Percentiles rank a stretch among this genome's conserved stretches.
Conservation (phyloP, 768 basidiomycete species). For the Rhizopogon vulgaris region DNA sequence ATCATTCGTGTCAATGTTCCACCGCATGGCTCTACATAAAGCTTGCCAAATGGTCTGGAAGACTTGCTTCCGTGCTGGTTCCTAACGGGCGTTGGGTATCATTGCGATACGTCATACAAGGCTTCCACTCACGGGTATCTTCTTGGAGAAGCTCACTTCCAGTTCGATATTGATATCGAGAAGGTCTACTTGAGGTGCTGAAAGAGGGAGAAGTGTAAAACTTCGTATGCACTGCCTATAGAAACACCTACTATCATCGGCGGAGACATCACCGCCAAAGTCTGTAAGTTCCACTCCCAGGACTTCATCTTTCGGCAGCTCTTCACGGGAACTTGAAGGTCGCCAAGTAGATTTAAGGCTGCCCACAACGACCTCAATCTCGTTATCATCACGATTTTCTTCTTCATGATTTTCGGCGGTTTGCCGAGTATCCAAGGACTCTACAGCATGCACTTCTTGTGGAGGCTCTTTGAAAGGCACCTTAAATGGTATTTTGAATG, state of each 20-base stretch:
- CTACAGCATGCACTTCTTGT: neutral
- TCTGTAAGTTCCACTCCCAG: neutral
- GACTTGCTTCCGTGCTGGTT: slow-evolving; percentile 26
- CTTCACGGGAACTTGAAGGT: neutral
- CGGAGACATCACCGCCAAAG: neutral
- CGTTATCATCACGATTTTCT: neutral
- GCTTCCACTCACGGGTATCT: slow-evolving; percentile 31
- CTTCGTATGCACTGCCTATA: neutral
- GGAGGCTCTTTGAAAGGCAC: slow-evolving; percentile 27
- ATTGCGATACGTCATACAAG: neutral
- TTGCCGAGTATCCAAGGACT: neutral
- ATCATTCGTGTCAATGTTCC: slow-evolving; percentile 13
- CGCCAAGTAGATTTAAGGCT: slow-evolving; percentile 9
- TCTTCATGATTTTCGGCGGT: neutral
- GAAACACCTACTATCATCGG: neutral
- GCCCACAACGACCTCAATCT: neutral
- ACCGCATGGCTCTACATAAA: slow-evolving; percentile 31
- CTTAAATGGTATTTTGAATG: slow-evolving; percentile 41
- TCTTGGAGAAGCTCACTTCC: slow-evolving; percentile 35
- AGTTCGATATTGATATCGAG: slow-evolving; percentile 30
- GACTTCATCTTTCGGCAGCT: neutral
- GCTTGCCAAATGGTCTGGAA: slow-evolving; percentile 35
- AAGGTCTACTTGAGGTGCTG: slow-evolving; percentile 12
- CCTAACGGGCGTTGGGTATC: slow-evolving; percentile 17
- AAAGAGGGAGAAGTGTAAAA: neutral